Conservation (phyloP, 202 grass and related monocot genomes). For the Carex arenaria region DNA sequence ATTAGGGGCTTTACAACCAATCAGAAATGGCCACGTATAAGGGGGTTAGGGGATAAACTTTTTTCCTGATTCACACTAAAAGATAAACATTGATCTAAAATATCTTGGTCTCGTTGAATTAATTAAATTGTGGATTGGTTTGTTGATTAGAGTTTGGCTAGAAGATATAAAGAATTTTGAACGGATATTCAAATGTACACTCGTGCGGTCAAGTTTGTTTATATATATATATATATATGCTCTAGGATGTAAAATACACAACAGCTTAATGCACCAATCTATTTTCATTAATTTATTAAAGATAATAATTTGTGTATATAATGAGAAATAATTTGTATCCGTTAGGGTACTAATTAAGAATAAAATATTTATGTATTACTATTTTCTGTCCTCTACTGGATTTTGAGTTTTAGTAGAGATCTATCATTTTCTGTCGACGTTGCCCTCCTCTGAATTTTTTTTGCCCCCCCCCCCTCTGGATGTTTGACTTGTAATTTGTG, state of each 20-base stretch:
- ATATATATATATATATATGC: background rate
- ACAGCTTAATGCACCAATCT: slow-evolving; percentile 3
- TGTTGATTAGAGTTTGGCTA: slow-evolving; percentile 3
- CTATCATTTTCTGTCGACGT: too few species aligned
- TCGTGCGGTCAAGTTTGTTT: slow-evolving; percentile 12
- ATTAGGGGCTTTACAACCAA: background rate
- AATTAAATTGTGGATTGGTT: slow-evolving; percentile 15
- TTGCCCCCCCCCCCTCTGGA: too few species aligned
- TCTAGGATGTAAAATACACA: background rate
- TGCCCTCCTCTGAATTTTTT: too few species aligned
- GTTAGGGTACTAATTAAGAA: too few species aligned
- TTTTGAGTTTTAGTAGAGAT: too few species aligned
- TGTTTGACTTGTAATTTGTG: too few species aligned
- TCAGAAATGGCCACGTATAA: background rate
- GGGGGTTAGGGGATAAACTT: background rate
- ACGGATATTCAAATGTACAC: slow-evolving; percentile 13
- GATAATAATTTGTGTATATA: too few species aligned
- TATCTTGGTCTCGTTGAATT: background rate
- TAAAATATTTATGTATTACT: too few species aligned
- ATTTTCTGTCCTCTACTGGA: too few species aligned
- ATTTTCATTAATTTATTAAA: too few species aligned
- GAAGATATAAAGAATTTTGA: slow-evolving; percentile 7
- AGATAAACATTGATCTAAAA: slow-evolving; percentile 18
- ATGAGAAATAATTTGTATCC: too few species aligned
- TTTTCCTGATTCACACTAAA: background rate